phyloP scores from a whole-genome alignment of 352 stramenopile species.

The Phytopythium cucurbitacearum region DNA sequence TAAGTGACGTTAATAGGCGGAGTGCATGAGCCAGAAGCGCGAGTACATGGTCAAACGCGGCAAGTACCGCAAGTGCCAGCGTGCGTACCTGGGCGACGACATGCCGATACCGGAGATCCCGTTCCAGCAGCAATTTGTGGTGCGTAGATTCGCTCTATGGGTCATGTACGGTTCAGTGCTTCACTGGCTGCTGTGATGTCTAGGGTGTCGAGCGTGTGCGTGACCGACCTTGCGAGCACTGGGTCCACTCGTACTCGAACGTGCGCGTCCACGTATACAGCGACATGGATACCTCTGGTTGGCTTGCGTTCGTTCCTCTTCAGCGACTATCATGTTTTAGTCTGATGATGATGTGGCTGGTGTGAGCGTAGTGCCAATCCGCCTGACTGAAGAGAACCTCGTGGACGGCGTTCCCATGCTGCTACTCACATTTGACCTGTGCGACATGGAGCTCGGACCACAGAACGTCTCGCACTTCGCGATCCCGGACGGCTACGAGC shows the following conservation, averaged over 20 bases:
- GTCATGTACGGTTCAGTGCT: neutral
- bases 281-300: slow-evolving; percentile 37
- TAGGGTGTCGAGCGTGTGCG: slow-evolving; percentile 55
- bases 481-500: slow-evolving; percentile 56
- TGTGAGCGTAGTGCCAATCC: slow-evolving; percentile 45
- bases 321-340: neutral
- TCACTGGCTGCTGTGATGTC: neutral
- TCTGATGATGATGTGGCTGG: slow-evolving; percentile 1
- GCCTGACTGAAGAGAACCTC: slow-evolving; percentile 58
- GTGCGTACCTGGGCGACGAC: slow-evolving; percentile 55
- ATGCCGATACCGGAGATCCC: slow-evolving; percentile 59
- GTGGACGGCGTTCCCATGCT: slow-evolving; percentile 38
- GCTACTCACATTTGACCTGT: slow-evolving; percentile 61
- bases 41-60: slow-evolving; percentile 77
- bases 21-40: slow-evolving; percentile 22
- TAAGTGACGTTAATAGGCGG: neutral
- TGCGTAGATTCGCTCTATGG: slow-evolving; percentile 3
- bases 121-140: slow-evolving; percentile 44
- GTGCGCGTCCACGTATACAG: slow-evolving; percentile 59
- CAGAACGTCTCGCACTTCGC: slow-evolving; percentile 42
- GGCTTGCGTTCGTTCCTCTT: neutral
- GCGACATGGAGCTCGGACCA: slow-evolving; percentile 42
- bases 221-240: slow-evolving; percentile 59
- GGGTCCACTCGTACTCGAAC: slow-evolving; percentile 45
- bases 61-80: slow-evolving; percentile 62